Evolutionary conservation across 2,329 filamentous ascomycete genomes (phyloP).

Genomic region (Saccharata proteae): DNA sequence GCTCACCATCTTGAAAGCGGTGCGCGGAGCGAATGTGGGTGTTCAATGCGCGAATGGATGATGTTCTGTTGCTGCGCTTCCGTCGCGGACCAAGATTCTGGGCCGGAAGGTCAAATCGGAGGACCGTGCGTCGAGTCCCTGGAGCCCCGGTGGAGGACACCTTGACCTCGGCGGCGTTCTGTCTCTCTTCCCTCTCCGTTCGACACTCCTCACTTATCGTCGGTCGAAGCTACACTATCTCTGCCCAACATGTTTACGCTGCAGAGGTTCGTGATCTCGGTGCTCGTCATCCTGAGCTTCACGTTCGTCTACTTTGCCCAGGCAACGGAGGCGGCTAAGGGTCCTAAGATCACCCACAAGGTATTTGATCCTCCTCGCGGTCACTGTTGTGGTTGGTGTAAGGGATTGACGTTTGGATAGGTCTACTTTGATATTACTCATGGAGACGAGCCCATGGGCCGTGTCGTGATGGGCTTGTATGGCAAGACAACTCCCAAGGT

Average conservation of each 20-base stretch:
- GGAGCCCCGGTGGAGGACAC: too few relatives aligned
- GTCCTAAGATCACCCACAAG: slow-evolving; percentile 92
- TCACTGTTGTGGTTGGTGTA: not conserved
- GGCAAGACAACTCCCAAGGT: slow-evolving; percentile 76
- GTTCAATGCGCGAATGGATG: too few relatives aligned
- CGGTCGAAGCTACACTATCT: slow-evolving; percentile 6
- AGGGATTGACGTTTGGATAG: slow-evolving; percentile 18
- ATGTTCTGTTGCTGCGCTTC: too few relatives aligned
- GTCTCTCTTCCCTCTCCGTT: slow-evolving; percentile 2
- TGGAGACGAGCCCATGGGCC: slow-evolving; percentile 61
- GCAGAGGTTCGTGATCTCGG: slow-evolving; percentile 57
- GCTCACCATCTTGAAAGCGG: slow-evolving; percentile 3
- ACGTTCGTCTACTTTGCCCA: slow-evolving; percentile 65
- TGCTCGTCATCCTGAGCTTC: slow-evolving; percentile 65
- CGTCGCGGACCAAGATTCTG: too few relatives aligned
- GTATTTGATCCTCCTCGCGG: slow-evolving; percentile 28
- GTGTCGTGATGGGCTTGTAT: slow-evolving; percentile 72
- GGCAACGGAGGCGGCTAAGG: slow-evolving; percentile 62
- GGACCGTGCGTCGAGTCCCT: too few relatives aligned
- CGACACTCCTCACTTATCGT: not conserved
- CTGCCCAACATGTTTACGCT: slow-evolving; percentile 63
- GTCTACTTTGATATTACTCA: slow-evolving; percentile 76
- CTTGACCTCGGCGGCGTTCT: too few relatives aligned
- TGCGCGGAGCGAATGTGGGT: too few relatives aligned
- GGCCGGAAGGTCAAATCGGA: too few relatives aligned